These are phyloP conservation scores for Claviceps fusiformis DNA, from an alignment of 2,329 filamentous ascomycete genomes.

Conservation along the genomic window DNA sequence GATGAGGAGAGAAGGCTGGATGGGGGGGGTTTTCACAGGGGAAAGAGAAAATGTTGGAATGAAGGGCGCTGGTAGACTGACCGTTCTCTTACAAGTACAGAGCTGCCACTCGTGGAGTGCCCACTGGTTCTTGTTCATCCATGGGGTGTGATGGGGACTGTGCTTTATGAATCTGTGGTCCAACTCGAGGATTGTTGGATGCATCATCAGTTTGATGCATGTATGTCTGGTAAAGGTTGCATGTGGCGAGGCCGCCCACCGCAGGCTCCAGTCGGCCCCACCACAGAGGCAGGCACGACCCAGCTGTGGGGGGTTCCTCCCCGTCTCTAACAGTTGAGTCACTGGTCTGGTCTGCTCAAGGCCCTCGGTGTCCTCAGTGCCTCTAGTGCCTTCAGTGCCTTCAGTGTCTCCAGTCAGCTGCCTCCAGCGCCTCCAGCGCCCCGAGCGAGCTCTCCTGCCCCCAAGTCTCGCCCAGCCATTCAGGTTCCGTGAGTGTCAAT, in stretches of 20 bases:
- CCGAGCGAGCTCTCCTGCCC: too few species aligned
- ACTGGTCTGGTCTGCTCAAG: too few species aligned
- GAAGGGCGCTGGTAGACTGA: too few species aligned
- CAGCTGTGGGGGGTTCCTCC: not conserved
- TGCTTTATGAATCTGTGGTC: not conserved
- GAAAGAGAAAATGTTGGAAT: too few species aligned
- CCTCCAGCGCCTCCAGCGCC: too few species aligned
- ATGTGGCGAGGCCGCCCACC: not conserved
- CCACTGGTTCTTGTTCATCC: too few species aligned
- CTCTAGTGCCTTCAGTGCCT: too few species aligned
- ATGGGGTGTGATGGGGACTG: not conserved
- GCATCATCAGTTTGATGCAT: not conserved
- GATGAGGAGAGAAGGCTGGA: too few species aligned
- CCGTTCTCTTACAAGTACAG: not conserved
- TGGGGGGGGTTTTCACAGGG: too few species aligned
- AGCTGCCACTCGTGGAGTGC: not conserved
- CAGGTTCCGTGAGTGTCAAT: not conserved
- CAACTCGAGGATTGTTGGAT: not conserved
- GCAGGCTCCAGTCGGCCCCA: not conserved
- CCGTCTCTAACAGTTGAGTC: too few species aligned
- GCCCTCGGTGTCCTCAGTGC: too few species aligned
- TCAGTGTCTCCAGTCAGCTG: too few species aligned
- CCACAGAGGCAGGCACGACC: not conserved
- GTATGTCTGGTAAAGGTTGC: not conserved
- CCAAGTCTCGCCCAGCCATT: not conserved